A percentile compares a stretch with the other conserved stretches of the same genome.
phyloP scores from a whole-genome alignment of 305 asterid species.

The Fraxinus albicans region DNA sequence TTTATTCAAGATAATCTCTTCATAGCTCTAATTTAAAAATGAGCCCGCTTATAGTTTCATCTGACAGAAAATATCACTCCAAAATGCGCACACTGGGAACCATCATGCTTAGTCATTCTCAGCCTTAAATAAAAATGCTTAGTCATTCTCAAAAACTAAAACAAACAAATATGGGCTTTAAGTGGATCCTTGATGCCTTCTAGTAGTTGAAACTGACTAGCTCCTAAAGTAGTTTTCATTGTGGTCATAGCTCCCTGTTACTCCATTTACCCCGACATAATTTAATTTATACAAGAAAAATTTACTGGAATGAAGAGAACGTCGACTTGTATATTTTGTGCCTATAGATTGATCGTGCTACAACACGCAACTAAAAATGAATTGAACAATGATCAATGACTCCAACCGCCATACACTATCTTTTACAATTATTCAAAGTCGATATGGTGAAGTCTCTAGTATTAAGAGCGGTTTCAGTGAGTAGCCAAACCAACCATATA shows the following conservation, averaged over 20 bases:
- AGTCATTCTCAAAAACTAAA: not conserved
- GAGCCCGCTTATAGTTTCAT: not conserved
- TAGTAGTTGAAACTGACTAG: not conserved
- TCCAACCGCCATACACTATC: too few species aligned
- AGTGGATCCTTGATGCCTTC: not conserved
- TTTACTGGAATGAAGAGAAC: not conserved
- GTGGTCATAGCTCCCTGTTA: not conserved
- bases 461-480: not conserved
- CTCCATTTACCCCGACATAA: not conserved
- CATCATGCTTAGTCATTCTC: not conserved
- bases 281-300: not conserved
- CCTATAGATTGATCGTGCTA: not conserved
- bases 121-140: too few species aligned
- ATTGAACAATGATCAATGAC: too few species aligned
- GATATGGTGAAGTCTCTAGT: too few species aligned
- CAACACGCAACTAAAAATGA: too few species aligned
- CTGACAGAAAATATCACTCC: not conserved
- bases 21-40: not conserved
- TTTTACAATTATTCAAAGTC: too few species aligned
- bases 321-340: not conserved
- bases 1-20: not conserved
- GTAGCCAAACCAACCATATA: not conserved
- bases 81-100: not conserved
- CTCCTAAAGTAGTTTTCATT: not conserved
- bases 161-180: not conserved